Base-by-base conservation (phyloP, 2,329 filamentous ascomycete genomes). In the Chaetomiaceae sp. region DNA sequence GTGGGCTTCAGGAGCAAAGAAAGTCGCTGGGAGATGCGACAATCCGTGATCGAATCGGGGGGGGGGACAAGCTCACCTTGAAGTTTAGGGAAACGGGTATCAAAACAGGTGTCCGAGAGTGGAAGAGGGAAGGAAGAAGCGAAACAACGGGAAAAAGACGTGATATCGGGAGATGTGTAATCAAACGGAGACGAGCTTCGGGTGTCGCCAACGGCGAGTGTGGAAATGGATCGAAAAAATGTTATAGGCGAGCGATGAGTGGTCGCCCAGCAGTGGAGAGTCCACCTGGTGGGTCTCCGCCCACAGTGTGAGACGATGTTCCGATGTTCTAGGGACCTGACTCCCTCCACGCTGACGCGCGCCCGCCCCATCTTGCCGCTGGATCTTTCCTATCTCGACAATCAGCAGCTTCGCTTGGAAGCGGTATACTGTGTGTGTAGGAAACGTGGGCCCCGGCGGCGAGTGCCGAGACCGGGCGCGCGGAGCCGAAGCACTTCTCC, bases 1-100 rank as follows among this genome's bases (percentile, higher is more conserved):
- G 33, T 24, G 18, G 19, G 29, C 50, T 65, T 63, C 62, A 67
- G 67, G 61, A 47, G 43, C 20, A 45, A 44, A n/a, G 42, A 45
- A 40, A 38, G 1, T 9, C 11, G 10, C 30, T 40, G 35, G 35
- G 38, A 37, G n/a, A n/a, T n/a, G n/a, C n/a, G n/a, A n/a, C n/a
- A n/a, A n/a, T n/a, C n/a, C n/a, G n/a, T n/a, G n/a, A n/a, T n/a
- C n/a, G n/a, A n/a, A n/a, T n/a, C n/a, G n/a, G n/a, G n/a, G n/a
- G n/a, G n/a, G n/a, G 41, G 42, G 4, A 24, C 6, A 24, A 45
- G 26, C 48, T 45, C 18, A 53, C 48, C 46, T 53, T 47, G 41
- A 41, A 53, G 42, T 43, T 53, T 47, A 38, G 38, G 27, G 26
- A 20, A 20, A 27, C 3, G 38, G 42, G 18, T 46, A 29, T 41